phyloP scores from a whole-genome alignment of 2,329 filamentous ascomycete genomes.

The Botrytis pseudocinerea region DNA sequence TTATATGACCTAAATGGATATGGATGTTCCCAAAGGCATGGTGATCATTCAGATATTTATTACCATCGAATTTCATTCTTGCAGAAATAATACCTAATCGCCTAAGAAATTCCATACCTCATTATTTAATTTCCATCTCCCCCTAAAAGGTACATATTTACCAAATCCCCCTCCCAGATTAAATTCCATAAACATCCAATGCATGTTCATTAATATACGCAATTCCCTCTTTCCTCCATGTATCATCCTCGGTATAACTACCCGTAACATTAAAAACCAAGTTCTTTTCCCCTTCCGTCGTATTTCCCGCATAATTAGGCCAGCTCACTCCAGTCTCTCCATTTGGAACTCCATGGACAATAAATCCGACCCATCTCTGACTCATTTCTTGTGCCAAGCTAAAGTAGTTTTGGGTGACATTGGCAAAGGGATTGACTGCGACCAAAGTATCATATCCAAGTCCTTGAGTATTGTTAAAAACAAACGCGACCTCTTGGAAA shows the following conservation, averaged over 20 bases:
- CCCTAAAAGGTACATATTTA: not conserved
- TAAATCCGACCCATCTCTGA: conserved; percentile 27
- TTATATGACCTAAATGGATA: too few species aligned
- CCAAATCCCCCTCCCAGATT: not conserved
- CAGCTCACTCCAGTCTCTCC: conserved; percentile 4
- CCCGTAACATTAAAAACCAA: conserved; percentile 12
- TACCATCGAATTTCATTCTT: not conserved
- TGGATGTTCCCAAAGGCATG: too few species aligned
- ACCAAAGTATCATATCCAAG: conserved; percentile 48
- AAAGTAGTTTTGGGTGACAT: not conserved
- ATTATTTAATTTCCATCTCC: not conserved
- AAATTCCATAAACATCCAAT: conserved; percentile 11
- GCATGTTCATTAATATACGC: conserved; percentile 8
- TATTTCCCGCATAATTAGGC: conserved; percentile 1
- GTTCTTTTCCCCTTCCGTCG: not conserved
- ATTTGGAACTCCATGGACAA: conserved; percentile 23
- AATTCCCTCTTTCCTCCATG: conserved; percentile 1
- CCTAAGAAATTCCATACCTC: not conserved
- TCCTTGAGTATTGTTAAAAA: conserved; percentile 54
- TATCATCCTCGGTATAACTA: not conserved
- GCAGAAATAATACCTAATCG: not conserved
- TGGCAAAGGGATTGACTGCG: not conserved
- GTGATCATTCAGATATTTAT: too few species aligned
- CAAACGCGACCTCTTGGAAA: conserved; percentile 54
- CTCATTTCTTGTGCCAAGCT: conserved; percentile 26